Evolutionary conservation across 257 asterid genomes (phyloP).

Genomic region (Ballota nigra): DNA sequence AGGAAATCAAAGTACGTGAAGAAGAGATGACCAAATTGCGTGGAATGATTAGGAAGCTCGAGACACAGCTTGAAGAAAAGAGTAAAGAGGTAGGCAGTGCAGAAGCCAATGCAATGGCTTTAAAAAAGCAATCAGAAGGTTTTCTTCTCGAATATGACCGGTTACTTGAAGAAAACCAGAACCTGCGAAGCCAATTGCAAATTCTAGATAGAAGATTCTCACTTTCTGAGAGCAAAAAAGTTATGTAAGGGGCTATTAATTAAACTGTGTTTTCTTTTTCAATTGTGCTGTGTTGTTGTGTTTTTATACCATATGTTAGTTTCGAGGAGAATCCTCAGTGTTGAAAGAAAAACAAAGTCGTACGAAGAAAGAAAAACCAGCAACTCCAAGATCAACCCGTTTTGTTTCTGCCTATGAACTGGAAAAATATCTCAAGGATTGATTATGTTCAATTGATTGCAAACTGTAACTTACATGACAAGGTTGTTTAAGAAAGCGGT

Average conservation of each 20-base stretch:
- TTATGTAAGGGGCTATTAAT: conserved; percentile 31
- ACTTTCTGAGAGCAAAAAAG: conserved; percentile 71
- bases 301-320: conserved; percentile 14
- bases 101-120: conserved; percentile 69
- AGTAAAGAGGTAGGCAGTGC: conserved; percentile 54
- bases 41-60: conserved; percentile 49
- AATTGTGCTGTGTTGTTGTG: conserved; percentile 19
- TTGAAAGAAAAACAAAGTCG: conserved; percentile 24
- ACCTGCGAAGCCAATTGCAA: conserved; percentile 69
- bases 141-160: conserved; percentile 87
- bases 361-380: conserved; percentile 10
- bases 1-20: conserved; percentile 55
- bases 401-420: neutral
- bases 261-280: conserved; percentile 2
- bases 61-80: conserved; percentile 55
- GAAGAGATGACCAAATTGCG: conserved; percentile 47
- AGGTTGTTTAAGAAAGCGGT: neutral
- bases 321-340: conserved; percentile 12
- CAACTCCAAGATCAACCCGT: neutral
- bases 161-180: conserved; percentile 79
- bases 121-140: conserved; percentile 87
- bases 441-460: too few relatives aligned
- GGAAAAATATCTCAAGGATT: neutral
- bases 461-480: neutral
- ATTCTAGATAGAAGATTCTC: conserved; percentile 65